Conservation (phyloP, 805 yeast genomes). For the Scheffersomyces ergatensis region DNA sequence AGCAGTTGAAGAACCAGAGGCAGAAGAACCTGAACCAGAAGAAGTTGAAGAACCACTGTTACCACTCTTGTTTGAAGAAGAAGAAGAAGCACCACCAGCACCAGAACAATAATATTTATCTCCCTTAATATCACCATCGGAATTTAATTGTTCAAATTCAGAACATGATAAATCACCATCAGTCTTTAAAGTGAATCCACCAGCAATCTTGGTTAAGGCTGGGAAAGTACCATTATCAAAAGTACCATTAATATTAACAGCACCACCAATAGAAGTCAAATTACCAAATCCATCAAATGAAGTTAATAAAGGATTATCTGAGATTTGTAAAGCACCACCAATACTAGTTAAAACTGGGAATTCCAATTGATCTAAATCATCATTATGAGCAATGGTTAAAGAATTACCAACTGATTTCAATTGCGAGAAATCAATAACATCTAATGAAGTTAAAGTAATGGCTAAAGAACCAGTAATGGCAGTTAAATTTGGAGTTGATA, state of each 20-base stretch:
- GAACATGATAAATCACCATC: slow-evolving; percentile 77
- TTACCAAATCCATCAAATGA: slow-evolving; percentile 70
- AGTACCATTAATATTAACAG: slow-evolving; percentile 76
- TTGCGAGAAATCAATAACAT: slow-evolving; percentile 49
- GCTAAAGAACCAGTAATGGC: slow-evolving; percentile 80
- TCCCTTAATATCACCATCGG: slow-evolving; percentile 86
- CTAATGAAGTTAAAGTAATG: slow-evolving; percentile 69
- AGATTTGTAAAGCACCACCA: slow-evolving; percentile 92
- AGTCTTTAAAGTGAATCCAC: slow-evolving; percentile 86
- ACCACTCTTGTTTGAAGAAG: slow-evolving; percentile 40
- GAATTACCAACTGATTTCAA: slow-evolving; percentile 76
- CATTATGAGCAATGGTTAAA: slow-evolving; percentile 71
- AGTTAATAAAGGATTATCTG: slow-evolving; percentile 75
- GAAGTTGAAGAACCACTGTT: slow-evolving; percentile 16
- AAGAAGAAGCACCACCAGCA: slow-evolving; percentile 46
- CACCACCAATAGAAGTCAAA: slow-evolving; percentile 81
- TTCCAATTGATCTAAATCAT: slow-evolving; percentile 63
- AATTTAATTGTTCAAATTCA: slow-evolving; percentile 67
- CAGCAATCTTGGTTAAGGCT: slow-evolving; percentile 73
- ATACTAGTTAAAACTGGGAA: slow-evolving; percentile 68
- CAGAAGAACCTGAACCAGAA: slow-evolving; percentile 15
- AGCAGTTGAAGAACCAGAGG: slow-evolving; percentile 12
- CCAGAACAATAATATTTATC: slow-evolving; percentile 76
- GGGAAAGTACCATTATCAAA: slow-evolving; percentile 78
- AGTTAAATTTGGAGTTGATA: slow-evolving; percentile 67